Conservation (phyloP, 768 basidiomycete species). For the Solioccasus polychromus region DNA sequence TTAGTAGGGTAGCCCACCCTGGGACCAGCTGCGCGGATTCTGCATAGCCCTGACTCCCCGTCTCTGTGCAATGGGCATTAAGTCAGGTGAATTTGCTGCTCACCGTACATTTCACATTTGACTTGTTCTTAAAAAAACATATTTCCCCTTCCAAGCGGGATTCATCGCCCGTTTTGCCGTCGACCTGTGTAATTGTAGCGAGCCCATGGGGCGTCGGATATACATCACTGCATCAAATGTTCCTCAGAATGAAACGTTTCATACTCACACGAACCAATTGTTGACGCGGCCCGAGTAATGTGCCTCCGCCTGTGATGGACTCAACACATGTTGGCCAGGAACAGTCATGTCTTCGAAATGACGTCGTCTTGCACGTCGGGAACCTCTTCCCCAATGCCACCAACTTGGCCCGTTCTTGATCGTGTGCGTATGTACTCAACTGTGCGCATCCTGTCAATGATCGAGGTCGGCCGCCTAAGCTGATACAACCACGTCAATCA, state of each 20-base stretch:
- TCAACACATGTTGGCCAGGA: too few relatives aligned
- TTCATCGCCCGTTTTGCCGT: background rate
- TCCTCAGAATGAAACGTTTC: background rate
- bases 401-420: background rate
- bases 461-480: conserved; percentile 7
- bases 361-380: too few relatives aligned
- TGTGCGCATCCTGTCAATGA: conserved; percentile 4
- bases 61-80: background rate
- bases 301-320: too few relatives aligned
- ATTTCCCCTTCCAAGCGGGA: too few relatives aligned
- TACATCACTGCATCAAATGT: too few relatives aligned
- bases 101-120: background rate
- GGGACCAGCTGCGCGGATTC: background rate
- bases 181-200: too few relatives aligned
- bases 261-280: background rate
- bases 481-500: conserved; percentile 7
- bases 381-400: too few relatives aligned
- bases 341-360: conserved; percentile 3
- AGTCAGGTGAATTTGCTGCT: background rate
- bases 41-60: background rate
- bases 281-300: too few relatives aligned
- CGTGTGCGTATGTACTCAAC: conserved; percentile 1
- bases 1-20: background rate
- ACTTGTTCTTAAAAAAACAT: background rate
- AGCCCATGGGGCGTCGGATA: too few relatives aligned